Evolutionary conservation across 768 basidiomycete genomes (phyloP), one percentile per base, ranked within the genome.

Genomic region (Mycena vulgaris): DNA sequence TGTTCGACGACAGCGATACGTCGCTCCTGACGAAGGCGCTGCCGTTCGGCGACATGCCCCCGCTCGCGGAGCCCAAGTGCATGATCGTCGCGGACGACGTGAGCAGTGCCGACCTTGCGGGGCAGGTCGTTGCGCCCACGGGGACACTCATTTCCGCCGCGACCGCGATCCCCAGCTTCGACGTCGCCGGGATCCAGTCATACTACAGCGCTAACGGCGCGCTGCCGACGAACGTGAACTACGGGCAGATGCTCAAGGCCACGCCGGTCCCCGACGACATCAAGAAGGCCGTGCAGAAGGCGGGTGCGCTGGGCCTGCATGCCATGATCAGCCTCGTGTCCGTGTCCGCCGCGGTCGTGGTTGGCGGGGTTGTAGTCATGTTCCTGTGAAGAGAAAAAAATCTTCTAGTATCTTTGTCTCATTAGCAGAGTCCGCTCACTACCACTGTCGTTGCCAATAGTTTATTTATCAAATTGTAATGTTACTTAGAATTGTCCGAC

Each of bases 201-300:
- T 70, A 65, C 45, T 70, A 59, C 33, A 51, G 63, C 23, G 56
- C 63, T 2, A 19, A 70, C 28, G 51, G 51, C n/a, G 17, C 47
- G 17, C 49, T 70, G 48, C 69, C 69, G 28, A 70, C 63, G n/a
- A 59, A 59, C 11, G 69, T 70, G 11, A 65, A 70, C 23, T 70
- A 70, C 58, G 6, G n/a, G n/a, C 69, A 70, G 57, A 64, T 70
- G 63, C 23, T 70, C 14, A 13, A 25, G 48, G 69, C 69, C 28
- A 70, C 69, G 3, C 28, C 63, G 13, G 69, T 70, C 1, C 69
- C 69, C 1, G 47, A 23, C 13, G 69, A 70, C 35, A 52, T 70
- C 30, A 30, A 52, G 40, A 28, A 25, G 9, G 68, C 68, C 1
- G 60, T 62, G 2, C 48, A 62, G 25, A 19, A 49, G 19, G 58